Evolutionary conservation across 495 filamentous ascomycete genomes (phyloP), one percentile per base, ranked within the genome.

Genomic region (Penicillium mononematosum): DNA sequence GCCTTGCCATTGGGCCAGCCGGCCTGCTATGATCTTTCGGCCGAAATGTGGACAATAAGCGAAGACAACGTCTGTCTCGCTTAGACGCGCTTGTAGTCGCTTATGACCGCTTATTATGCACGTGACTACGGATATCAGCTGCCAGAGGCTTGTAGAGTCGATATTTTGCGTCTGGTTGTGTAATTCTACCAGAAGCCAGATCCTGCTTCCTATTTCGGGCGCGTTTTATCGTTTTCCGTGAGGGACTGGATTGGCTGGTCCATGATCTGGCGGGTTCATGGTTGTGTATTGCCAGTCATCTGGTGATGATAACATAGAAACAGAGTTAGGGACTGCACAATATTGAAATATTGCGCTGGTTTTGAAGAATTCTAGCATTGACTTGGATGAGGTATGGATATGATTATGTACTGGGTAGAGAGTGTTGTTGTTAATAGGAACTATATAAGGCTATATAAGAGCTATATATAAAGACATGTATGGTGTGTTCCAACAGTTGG

Each of bases 1-100:
- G 81, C 81, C 82, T 85, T 85, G 77, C 82, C 82, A 85, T 85
- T 85, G 78, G 80, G 81, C 81, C 80, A 84, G 74, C 74, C 65
- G 72, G 69, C 71, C 71, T 53, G 14, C 0, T 51, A 29, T 56
- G 16, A 43, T 2, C 8, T 1, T 4, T 17, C 0, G 0, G n/a
- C 2, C 17, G 0, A 12, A 32, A 32, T 12, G 27, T 48, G 25
- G 4, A 1, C 10, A 8, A 48, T 48, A 20, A 32, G 45, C 17
- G 17, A 20, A 5, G 1, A 3, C 25, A 1, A 5, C 2, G 3
- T 31, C 0, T 3, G 5, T 7, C 9, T 10, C 34, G 34, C 34
- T 16, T 38, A 38, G 14, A 38, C 12, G 1, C 12, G 34, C 34
- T 16, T 36, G 14, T 36, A 14, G 11, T 11, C 31, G 31, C 10